Percentiles rank a stretch among this genome's conserved stretches.
phyloP scores from a whole-genome alignment of 305 asterid species.

The Fraxinus sp. region DNA sequence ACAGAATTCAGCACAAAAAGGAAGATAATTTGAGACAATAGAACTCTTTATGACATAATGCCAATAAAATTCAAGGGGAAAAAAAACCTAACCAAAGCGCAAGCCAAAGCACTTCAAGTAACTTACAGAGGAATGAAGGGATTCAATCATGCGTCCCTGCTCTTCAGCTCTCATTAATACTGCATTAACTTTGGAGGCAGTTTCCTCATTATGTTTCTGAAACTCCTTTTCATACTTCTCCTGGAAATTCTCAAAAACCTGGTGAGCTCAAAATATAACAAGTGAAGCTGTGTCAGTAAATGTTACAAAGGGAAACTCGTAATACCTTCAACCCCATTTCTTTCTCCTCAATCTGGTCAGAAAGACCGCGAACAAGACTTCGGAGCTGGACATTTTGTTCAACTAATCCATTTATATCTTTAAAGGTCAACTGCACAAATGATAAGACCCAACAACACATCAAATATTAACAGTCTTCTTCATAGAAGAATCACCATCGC shows the following conservation, averaged over 20 bases:
- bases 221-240: conserved; percentile 71
- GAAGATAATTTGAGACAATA: not conserved
- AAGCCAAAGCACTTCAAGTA: conserved; percentile 21
- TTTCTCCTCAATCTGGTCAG: conserved; percentile 67
- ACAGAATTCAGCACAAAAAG: not conserved
- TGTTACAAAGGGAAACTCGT: not conserved
- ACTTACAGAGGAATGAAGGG: conserved; percentile 87
- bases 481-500: not conserved
- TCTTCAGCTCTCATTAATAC: conserved; percentile 84
- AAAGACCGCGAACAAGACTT: conserved; percentile 65
- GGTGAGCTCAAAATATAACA: conserved; percentile 13
- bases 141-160: conserved; percentile 81
- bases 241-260: conserved; percentile 34
- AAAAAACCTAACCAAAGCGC: conserved; percentile 1
- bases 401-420: conserved; percentile 87
- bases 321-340: conserved; percentile 72
- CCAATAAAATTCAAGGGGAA: not conserved
- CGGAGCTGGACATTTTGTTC: conserved; percentile 84
- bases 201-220: conserved; percentile 54
- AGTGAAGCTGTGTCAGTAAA: not conserved
- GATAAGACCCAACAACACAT: conserved; percentile 13
- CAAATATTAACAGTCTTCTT: not conserved
- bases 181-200: conserved; percentile 64
- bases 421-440: conserved; percentile 66
- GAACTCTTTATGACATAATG: not conserved